Percentiles rank a stretch among this genome's conserved stretches.
phyloP scores from a whole-genome alignment of 2,329 filamentous ascomycete species.

The Neofusicoccum kwambonambiense region DNA sequence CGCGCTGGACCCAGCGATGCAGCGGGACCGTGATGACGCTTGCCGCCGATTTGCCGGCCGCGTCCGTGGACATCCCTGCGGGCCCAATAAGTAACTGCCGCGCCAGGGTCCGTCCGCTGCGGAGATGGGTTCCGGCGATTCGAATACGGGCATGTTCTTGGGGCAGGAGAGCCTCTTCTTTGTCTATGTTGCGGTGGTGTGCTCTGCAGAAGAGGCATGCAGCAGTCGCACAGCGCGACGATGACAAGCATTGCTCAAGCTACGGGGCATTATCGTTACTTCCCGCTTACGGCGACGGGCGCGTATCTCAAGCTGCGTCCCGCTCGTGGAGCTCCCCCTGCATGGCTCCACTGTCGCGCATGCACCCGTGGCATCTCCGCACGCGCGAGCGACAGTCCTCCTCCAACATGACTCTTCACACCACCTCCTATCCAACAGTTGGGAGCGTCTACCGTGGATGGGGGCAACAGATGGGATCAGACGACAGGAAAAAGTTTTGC shows the following conservation, averaged over 20 bases:
- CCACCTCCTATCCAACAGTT: not conserved
- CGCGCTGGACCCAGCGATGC: constrained; percentile 8
- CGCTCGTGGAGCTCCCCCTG: constrained; percentile 12
- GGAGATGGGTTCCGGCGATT: not conserved
- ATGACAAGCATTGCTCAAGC: not conserved
- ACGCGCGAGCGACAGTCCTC: not conserved
- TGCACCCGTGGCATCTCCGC: constrained; percentile 1
- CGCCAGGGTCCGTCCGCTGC: constrained; percentile 2
- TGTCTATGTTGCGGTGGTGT: not conserved
- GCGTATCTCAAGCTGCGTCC: constrained; percentile 1
- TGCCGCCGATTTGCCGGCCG: constrained; percentile 8
- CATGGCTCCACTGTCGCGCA: constrained; percentile 11
- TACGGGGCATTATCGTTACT: not conserved
- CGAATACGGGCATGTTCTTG: not conserved
- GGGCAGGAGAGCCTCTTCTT: not conserved
- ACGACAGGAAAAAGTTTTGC: not conserved
- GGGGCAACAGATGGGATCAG: too few relatives aligned
- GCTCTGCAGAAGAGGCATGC: not conserved
- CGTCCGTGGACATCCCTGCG: not conserved
- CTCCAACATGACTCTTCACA: not conserved
- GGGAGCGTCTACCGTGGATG: not conserved
- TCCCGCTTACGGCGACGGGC: not conserved
- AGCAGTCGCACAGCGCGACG: not conserved
- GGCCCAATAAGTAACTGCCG: not conserved
- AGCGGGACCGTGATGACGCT: constrained; percentile 12